Evolutionary conservation across 352 stramenopile genomes (phyloP), one percentile per base, ranked within the genome.

Genomic region (Pythium pyrilobum): DNA sequence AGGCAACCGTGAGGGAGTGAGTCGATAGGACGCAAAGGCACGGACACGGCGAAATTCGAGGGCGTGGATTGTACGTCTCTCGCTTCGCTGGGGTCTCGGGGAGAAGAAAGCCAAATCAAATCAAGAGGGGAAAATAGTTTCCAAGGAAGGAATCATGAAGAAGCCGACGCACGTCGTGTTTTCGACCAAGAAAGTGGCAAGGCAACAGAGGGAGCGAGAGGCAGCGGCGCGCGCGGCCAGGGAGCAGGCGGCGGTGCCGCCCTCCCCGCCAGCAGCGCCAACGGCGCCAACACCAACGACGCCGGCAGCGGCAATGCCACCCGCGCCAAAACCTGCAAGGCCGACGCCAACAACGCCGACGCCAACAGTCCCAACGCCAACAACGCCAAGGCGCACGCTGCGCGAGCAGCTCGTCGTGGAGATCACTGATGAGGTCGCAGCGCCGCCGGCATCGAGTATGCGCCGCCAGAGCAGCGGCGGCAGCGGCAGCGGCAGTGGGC

Each of bases 111-210:
- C 37, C 15, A 46, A 43, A 42, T 11, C 23, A 51, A 21, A 53
- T 37, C 13, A 24, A 54, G 23, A 34, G 2, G 13, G 4, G 2
- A 8, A 41, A 9, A 42, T 5, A 9, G 29, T 18, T 13, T 16
- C 7, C n/a, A 7, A 56, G 7, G 15, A 38, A 32, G 11, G 20
- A 36, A 45, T 9, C 3, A 56, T 50, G 37, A 53, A 45, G 34
- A 76, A 71, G 51, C 62, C 64, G 39, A 71, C 49, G 23, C 75
- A 84, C 45, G 55, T 89, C 36, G 76, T 89, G 32, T 86, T 78
- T 46, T 89, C 79, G 13, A 89, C 79, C 34, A 84, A 80, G 55
- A 83, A 80, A 44, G 79, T 72, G 6, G 64, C 52, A 1, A 61
- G 25, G 42, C 41, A 58, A 42, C 32, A 49, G 37, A 46, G 42